Base-by-base conservation (phyloP, 2,329 filamentous ascomycete species). In the Colletotrichum falcatum region DNA sequence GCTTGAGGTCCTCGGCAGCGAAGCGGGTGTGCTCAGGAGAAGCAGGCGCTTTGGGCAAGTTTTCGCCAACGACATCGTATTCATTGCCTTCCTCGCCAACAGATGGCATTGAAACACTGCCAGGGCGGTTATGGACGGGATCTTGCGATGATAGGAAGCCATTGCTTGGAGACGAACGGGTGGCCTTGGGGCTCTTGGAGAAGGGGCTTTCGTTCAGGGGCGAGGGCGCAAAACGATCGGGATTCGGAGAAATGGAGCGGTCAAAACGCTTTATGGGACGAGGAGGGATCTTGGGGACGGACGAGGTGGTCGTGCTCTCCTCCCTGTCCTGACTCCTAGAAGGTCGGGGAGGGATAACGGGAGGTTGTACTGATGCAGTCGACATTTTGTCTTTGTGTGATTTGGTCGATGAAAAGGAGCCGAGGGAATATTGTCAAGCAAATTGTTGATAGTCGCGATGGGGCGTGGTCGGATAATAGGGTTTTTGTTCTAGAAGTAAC, bases 41-140 rank as follows among this genome's bases (percentile, higher is more conserved):
- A 42, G 81, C 76, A 66, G 81, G 80, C 60, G 84, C 77, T 44
- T 49, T 70, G 44, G 62, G 26, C 78, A 82, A 51, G 72, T 87
- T 86, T n/a, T 85, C 83, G 42, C 85, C 77, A 42, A 86, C 79
- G 28, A 79, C 91, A 62, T 89, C 93, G 82, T 98, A 98, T 83
- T 98, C 95, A 74, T 87, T 90, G 73, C 95, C 95, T 83, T 98
- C 95, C 78, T 98, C 91, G 68, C 95, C 95, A 65, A 97, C 87
- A 1, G 92, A 92, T 20, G 95, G 95, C 78, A 98, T 88, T 42
- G 89, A 88, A 66, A 97, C 93, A 78, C 93, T 97, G 59, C 90
- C 88, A 44, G 92, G 89, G 61, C 94, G 92, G 51, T 62, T 53
- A 73, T 62, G 53, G 73, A 86, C 79, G 48, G 82, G 80, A 53